Conservation (phyloP, 495 filamentous ascomycete species). For the Xylaria flabelliformis region DNA sequence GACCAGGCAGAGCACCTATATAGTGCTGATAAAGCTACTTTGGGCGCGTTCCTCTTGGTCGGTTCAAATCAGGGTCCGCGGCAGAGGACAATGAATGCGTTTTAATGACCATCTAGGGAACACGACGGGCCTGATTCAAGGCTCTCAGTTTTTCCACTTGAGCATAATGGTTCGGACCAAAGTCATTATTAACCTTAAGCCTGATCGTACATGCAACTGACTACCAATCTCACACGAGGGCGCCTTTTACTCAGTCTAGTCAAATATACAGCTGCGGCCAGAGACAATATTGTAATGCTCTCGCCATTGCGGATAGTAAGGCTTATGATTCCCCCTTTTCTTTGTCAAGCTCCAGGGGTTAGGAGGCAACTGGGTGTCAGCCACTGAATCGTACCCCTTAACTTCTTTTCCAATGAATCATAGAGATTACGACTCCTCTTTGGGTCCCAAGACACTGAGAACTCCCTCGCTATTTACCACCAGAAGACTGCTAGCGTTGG, state of each 20-base stretch:
- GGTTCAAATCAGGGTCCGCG: neutral
- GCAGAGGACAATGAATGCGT: neutral
- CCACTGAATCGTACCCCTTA: neutral
- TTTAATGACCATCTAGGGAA: neutral
- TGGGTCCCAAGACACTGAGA: constrained; percentile 64
- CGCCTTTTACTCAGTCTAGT: neutral
- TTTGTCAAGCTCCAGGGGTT: neutral
- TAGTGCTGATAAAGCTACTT: neutral
- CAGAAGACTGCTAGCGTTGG: constrained; percentile 74
- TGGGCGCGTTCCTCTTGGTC: no score
- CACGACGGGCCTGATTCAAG: neutral
- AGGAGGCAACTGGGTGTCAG: neutral
- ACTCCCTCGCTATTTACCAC: constrained; percentile 75
- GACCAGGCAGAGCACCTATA: no score
- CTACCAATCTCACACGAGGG: neutral
- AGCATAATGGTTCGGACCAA: neutral
- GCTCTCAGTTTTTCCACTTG: neutral
- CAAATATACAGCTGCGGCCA: neutral
- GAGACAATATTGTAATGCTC: neutral
- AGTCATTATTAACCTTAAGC: neutral
- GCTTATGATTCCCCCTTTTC: neutral
- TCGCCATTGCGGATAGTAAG: neutral
- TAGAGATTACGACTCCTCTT: constrained; percentile 43
- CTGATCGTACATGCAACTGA: neutral
- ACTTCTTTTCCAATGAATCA: neutral